Evolutionary conservation across 768 basidiomycete species (phyloP), one percentile per base, ranked within the genome.

Genomic region (Suillus americanus): DNA sequence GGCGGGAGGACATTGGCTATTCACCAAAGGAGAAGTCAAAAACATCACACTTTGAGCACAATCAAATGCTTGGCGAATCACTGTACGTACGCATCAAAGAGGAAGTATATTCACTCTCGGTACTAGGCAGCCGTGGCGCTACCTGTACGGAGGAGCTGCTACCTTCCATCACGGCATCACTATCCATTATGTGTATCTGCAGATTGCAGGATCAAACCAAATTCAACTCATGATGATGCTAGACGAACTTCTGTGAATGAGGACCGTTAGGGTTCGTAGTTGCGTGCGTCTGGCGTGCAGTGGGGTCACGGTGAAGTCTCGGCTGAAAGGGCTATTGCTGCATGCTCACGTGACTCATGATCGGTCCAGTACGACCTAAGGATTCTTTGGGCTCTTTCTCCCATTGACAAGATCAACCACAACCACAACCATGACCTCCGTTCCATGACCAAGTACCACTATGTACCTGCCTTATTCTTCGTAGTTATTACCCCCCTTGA

Each of bases 111-210:
- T 61, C 62, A 9, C 40, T 41, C 25, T 43, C 57, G 25, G 28
- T 28, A 59, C 57, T 59, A 20, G 57, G 38, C 12, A 28, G 57
- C 57, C 57, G 57, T 40, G 53, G 66, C 48, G 66, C 63, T 56
- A 50, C 68, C 30, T 67, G 70, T 25, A 68, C 66, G 65, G 69
- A 70, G 54, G 73, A 66, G n/a, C 69, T 57, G 46, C 61, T 66
- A 37, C 66, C 68, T 51, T 48, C 63, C 61, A 76, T 65, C 67
- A 73, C 64, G 35, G 68, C 72, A 72, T 78, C 75, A 67, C 70
- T 74, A 65, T 76, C 76, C 76, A 76, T 77, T 45, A 68, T 67
- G 61, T 75, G 72, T 76, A 75, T 77, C 67, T 76, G 60, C 60
- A 50, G 45, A 60, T 51, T n/a, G 23, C 25, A 35, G 3, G 43